Base-by-base conservation (phyloP, 1,284 basidiomycete genomes). In the Paramarasmius palmivorus region DNA sequence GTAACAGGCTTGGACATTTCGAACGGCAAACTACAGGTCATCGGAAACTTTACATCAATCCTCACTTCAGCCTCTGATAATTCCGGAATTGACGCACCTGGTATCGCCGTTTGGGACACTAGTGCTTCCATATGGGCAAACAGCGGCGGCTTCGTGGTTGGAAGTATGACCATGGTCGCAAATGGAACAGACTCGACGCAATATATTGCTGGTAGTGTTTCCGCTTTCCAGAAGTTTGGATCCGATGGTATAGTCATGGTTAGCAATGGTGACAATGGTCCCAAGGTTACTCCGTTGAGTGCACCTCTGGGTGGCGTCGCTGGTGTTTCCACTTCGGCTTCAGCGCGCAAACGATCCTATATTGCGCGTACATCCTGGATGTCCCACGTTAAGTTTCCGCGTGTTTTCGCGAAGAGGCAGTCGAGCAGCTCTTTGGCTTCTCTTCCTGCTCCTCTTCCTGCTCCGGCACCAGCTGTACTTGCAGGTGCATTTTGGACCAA, bases 401-500 rank as follows among this genome's bases (percentile, higher is more conserved):
- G 69, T 23, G 49, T 89, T 25, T 84, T 84, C 60, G 66, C 67
- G 4, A 57, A 57, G 50, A 78, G 84, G 54, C 86, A 85, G 64
- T 68, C 70, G n/a, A 64, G 68, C 25, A 66, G 64, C 6, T 68
- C 71, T 35, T 65, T 78, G 17, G 59, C 75, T 1, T 66, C 79
- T 2, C 78, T 92, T 14, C 88, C 90, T 7, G 55, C 82, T 17
- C 57, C 76, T 0, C 74, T 79, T 25, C 69, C 83, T 1, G 77
- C 83, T 1, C 72, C 81, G 0, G 86, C 91, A 1, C 92, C 94
- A 1, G 86, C 93, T 29, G 84, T 98, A 53, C 77, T 97, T 39
- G 81, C 92, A 0, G 95, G 93, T 34, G 82, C 84, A 2, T 98
- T 95, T 75, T 98, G 92, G 92, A 88, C 84, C 15, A 97, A 97